Conservation (phyloP, 176 grass and related monocot species). For the Triticum monococcum region DNA sequence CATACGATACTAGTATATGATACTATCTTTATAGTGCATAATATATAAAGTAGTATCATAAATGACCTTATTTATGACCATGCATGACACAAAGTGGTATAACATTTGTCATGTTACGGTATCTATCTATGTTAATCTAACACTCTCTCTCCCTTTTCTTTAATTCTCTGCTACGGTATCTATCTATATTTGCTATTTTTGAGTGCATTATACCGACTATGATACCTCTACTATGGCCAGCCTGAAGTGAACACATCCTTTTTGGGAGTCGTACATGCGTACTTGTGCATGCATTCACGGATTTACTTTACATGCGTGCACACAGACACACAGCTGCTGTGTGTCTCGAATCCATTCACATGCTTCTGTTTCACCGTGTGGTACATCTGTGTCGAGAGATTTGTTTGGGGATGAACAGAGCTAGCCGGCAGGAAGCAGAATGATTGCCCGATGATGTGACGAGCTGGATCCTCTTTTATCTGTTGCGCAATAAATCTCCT, state of each 20-base stretch:
- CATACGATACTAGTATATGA: too few relatives aligned
- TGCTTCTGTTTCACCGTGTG: neutral
- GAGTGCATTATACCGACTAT: too few relatives aligned
- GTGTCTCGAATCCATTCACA: neutral
- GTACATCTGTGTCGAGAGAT: slow-evolving; percentile 8
- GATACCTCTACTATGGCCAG: too few relatives aligned
- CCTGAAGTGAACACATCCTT: neutral
- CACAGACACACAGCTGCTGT: neutral
- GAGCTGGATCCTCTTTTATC: neutral
- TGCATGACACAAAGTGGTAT: too few relatives aligned
- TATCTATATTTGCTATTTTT: too few relatives aligned
- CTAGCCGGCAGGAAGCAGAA: neutral
- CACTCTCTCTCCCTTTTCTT: too few relatives aligned
- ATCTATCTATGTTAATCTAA: too few relatives aligned
- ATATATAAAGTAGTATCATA: too few relatives aligned
- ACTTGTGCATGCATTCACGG: neutral
- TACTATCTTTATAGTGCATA: too few relatives aligned
- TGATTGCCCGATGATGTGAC: slow-evolving; percentile 33
- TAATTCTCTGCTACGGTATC: too few relatives aligned
- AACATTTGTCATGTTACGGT: too few relatives aligned
- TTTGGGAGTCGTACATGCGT: neutral
- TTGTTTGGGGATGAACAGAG: neutral
- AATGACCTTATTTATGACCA: too few relatives aligned
- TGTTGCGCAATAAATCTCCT: neutral
- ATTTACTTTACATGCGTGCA: neutral